Conservation (phyloP, 139 green algal genomes). For the Penium margaritaceum region DNA sequence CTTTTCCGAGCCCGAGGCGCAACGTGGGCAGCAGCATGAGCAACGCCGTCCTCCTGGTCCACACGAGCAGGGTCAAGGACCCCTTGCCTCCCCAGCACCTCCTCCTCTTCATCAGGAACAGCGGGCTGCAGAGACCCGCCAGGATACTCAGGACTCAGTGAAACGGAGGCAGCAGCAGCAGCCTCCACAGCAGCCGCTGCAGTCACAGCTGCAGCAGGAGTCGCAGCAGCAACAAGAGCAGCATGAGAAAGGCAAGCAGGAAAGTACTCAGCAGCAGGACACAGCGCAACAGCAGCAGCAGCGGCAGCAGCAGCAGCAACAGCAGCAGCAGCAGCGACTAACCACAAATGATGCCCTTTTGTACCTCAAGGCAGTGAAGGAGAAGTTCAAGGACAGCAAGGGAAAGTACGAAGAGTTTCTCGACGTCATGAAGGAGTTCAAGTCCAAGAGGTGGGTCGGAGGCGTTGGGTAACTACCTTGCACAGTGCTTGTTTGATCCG, state of each 20-base stretch:
- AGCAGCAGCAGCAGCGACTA: conserved; percentile 13
- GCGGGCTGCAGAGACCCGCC: too few relatives aligned
- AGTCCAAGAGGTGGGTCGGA: conserved; percentile 67
- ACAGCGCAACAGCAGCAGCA: conserved; percentile 6
- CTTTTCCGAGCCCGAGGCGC: too few relatives aligned
- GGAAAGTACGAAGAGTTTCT: conserved; percentile 88
- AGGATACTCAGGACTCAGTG: too few relatives aligned
- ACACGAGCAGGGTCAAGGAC: too few relatives aligned
- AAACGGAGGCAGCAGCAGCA: neutral
- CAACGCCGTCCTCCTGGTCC: too few relatives aligned
- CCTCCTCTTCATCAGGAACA: too few relatives aligned
- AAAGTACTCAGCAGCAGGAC: neutral
- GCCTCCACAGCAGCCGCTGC: neutral
- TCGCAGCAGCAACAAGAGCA: conserved; percentile 16
- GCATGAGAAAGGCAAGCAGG: neutral
- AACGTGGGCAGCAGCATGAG: neutral
- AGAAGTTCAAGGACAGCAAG: conserved; percentile 70
- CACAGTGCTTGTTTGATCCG: too few relatives aligned
- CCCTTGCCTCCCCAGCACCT: too few relatives aligned
- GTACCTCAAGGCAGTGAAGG: conserved; percentile 80
- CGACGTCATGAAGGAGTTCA: conserved; percentile 99
- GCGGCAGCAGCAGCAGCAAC: conserved; percentile 21
- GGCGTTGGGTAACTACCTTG: too few relatives aligned
- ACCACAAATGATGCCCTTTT: conserved; percentile 70
- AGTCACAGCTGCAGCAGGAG: conserved; percentile 12